These are phyloP conservation scores for Eimeria mitis DNA, from an alignment of 169 alveolate species.

Conservation along the genomic window DNA sequence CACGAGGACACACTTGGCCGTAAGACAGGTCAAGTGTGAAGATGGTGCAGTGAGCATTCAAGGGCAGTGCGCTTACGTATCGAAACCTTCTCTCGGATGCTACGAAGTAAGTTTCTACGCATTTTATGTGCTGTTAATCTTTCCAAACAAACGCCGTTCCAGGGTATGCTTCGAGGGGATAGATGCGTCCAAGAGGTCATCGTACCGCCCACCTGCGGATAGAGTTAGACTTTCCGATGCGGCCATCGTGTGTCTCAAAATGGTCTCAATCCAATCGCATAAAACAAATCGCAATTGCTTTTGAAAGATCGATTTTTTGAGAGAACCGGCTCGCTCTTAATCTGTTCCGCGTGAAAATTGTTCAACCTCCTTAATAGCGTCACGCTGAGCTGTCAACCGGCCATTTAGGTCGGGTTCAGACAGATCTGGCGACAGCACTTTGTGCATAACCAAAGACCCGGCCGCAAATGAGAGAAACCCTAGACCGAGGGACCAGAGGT, in stretches of 20 bases:
- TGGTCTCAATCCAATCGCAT: constrained; percentile 55
- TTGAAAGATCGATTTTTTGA: constrained; percentile 28
- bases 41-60: constrained; percentile 23
- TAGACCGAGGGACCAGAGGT: constrained; percentile 47
- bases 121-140: too few relatives aligned
- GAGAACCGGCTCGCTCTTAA: background rate
- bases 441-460: constrained; percentile 69
- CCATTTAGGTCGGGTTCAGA: constrained; percentile 73
- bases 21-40: constrained; percentile 38
- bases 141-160: background rate
- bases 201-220: constrained; percentile 64
- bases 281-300: constrained; percentile 47
- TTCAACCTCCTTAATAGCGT: constrained; percentile 77
- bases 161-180: constrained; percentile 67
- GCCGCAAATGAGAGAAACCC: constrained; percentile 65
- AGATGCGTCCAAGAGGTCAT: constrained; percentile 41
- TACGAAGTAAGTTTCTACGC: constrained; percentile 32
- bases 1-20: constrained; percentile 34
- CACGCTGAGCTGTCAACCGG: constrained; percentile 60
- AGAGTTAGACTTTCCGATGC: background rate
- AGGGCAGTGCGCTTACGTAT: constrained; percentile 13
- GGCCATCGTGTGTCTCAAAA: background rate
- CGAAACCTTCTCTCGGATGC: constrained; percentile 64
- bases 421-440: constrained; percentile 75
- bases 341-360: constrained; percentile 22